phyloP scores from a whole-genome alignment of 768 basidiomycete genomes.

The Myochromella boudieri region DNA sequence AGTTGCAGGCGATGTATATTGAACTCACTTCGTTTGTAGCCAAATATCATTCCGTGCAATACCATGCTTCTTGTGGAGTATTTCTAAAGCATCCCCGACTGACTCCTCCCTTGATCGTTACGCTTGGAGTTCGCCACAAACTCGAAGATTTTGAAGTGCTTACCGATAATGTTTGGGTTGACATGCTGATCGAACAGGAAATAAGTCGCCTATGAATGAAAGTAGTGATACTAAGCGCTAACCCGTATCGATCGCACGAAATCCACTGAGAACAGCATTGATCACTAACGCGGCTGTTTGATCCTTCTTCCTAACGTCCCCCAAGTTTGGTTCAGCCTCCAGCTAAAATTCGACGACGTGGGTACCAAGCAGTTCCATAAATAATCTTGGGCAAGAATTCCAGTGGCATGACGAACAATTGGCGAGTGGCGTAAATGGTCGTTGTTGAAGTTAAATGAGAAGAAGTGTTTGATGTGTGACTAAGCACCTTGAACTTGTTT shows the following conservation, averaged over 20 bases:
- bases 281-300: slow-evolving; percentile 66
- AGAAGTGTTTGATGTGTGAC: too few relatives aligned
- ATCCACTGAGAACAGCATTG: slow-evolving; percentile 72
- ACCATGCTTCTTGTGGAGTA: slow-evolving; percentile 53
- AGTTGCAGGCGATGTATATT: not conserved
- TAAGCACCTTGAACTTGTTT: too few relatives aligned
- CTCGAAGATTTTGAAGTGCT: slow-evolving; percentile 6
- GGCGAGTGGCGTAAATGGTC: slow-evolving; percentile 5
- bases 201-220: not conserved
- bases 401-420: slow-evolving; percentile 3
- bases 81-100: slow-evolving; percentile 70
- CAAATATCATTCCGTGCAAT: slow-evolving; percentile 71
- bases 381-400: slow-evolving; percentile 44
- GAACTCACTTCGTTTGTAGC: slow-evolving; percentile 74
- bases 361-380: slow-evolving; percentile 63
- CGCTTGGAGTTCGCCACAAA: not conserved
- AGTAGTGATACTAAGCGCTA: slow-evolving; percentile 15
- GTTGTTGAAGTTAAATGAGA: not conserved
- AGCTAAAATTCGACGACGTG: slow-evolving; percentile 4
- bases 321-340: not conserved
- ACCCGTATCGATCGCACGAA: slow-evolving; percentile 85
- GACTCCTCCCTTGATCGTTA: slow-evolving; percentile 62
- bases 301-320: slow-evolving; percentile 67
- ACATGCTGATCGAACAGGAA: slow-evolving; percentile 42
- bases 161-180: slow-evolving; percentile 76